Evolutionary conservation across 331 rosid genomes (phyloP).

Genomic region (Pyrus hybrid): DNA sequence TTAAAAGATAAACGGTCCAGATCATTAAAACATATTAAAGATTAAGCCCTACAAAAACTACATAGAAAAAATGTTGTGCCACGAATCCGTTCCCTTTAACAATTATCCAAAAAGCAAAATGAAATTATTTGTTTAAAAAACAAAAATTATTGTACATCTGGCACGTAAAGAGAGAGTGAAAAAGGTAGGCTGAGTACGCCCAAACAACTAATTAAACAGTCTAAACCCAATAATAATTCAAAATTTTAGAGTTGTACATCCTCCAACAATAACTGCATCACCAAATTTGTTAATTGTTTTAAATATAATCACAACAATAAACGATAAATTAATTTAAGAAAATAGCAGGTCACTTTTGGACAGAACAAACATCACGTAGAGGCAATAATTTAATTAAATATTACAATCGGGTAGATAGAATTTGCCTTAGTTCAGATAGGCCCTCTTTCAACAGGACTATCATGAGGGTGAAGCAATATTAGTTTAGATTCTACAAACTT

Average conservation of each 20-base stretch:
- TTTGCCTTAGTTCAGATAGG: background rate
- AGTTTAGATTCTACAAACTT: slow-evolving; percentile 1
- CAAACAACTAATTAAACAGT: background rate
- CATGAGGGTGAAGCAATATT: background rate
- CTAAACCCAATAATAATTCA: background rate
- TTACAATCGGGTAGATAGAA: background rate
- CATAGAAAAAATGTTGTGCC: too few species aligned
- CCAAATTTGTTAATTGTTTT: background rate
- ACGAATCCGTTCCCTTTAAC: too few species aligned
- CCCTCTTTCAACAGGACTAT: slow-evolving; percentile 7
- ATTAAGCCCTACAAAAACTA: too few species aligned
- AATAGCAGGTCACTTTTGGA: background rate
- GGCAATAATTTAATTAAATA: slow-evolving; percentile 1
- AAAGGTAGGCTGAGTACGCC: background rate
- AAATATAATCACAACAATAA: background rate
- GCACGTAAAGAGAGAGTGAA: background rate
- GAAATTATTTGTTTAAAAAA: too few species aligned
- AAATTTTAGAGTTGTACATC: background rate
- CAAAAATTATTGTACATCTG: background rate
- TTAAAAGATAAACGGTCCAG: too few species aligned
- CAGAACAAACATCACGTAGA: slow-evolving; percentile 1
- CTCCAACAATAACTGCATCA: background rate
- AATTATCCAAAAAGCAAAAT: too few species aligned
- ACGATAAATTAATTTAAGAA: background rate
- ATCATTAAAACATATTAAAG: too few species aligned